Evolutionary conservation across 805 yeast species (phyloP), one percentile per base, ranked within the genome.

Genomic region (Starmerella gropengiesseri): DNA sequence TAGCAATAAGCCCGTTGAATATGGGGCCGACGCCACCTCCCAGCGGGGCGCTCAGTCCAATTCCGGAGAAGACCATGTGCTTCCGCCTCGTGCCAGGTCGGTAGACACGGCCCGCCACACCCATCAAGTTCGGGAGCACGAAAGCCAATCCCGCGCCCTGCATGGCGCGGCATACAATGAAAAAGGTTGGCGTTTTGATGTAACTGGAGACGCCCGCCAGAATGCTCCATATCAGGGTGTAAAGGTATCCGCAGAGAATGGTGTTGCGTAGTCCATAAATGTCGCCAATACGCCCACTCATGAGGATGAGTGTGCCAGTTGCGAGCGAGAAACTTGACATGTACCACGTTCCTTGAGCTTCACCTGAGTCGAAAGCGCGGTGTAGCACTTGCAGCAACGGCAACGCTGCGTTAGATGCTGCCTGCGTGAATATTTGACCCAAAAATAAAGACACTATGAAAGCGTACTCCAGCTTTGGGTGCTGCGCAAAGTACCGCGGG

Each of bases 221-320:
- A 37, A 79, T 52, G 2, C 76, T 63, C 79, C 85, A 77, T 0
- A 78, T 22, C 0, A 68, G 54, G 3, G 70, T 60, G 74, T 81
- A 71, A 11, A 60, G 37, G 58, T 76, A 75, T 1, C 89, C 85
- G 7, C 65, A 50, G 0, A 75, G 35, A 40, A 77, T 66, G 9
- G 74, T 58, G 31, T 58, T 61, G 44, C 75, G 76, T 39, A 78
- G 64, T 0, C 91, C 91, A 49, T 73, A 74, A 8, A 81, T 62
- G 54, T 81, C 93, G 26, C 93, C 91, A 40, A 79, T 55, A 41
- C 77, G 68, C 11, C 91, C 91, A 31, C 80, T 71, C 4, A 77
- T 65, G 22, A 81, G 59, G 39, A 81, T 80, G 49, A 81, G 77
- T 0, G 89, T 77, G 8, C 89, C 89, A 5, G 78, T 74, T 0